These are phyloP conservation scores for Areca catechu DNA, from an alignment of 176 grass and related monocot genomes.

Conservation along the genomic window DNA sequence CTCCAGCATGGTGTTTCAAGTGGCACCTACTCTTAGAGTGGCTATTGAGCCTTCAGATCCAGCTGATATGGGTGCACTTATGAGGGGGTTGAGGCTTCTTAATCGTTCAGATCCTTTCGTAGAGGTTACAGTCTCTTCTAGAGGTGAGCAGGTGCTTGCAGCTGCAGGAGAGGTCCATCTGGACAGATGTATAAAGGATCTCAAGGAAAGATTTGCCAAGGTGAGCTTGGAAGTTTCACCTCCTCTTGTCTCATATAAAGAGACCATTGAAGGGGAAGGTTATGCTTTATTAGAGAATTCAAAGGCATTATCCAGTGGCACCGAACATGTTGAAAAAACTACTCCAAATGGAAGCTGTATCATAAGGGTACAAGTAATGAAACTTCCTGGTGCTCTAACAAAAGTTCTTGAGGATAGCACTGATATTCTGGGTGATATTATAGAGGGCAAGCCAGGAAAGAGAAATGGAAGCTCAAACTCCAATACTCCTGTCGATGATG, in stretches of 20 bases:
- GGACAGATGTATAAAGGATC: conserved; percentile 81
- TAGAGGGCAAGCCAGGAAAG: no score
- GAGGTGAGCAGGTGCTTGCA: conserved; percentile 76
- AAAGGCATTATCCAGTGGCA: conserved; percentile 12
- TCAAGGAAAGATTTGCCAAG: conserved; percentile 89
- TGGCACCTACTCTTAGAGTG: no score
- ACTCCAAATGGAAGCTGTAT: no score
- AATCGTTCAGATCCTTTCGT: conserved; percentile 87
- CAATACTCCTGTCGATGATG: no score
- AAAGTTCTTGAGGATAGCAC: no score
- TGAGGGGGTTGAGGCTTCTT: conserved; percentile 70
- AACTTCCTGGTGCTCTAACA: no score
- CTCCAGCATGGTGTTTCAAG: conserved; percentile 95
- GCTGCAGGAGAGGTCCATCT: conserved; percentile 91
- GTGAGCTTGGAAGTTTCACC: conserved; percentile 67
- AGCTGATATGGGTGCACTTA: conserved; percentile 45
- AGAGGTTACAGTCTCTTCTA: conserved; percentile 62
- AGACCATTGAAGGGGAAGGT: conserved; percentile 76
- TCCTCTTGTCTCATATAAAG: conserved; percentile 81
- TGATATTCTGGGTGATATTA: no score
- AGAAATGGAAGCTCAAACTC: no score
- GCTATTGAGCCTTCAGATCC: no score
- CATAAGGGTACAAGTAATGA: no score
- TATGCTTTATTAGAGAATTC: conserved; percentile 27
- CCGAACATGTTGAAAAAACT: conserved; percentile 52